Base-by-base conservation (phyloP, 345 rosid species). In the Dovyalis caffra region DNA sequence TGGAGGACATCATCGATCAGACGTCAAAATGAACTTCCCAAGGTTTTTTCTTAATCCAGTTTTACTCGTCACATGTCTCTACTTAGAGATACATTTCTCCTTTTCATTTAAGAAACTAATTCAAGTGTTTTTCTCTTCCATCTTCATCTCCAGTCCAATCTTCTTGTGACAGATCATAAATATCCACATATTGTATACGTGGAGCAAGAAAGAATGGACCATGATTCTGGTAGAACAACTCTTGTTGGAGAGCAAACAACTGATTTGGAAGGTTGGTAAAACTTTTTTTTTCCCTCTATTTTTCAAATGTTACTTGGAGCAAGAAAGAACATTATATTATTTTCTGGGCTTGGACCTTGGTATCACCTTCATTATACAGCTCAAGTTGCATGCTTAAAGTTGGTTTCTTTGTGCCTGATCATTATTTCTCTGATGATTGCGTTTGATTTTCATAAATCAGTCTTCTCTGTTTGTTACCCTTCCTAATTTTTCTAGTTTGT, bases 1-100 rank as follows among this genome's bases (percentile, higher is more conserved):
- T 94, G 97, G 97, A 85, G 97, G 76, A 94, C 98, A 71, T 92
- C 98, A 69, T 94, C 98, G 64, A 94, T 94, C 64, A 85, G 93
- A 66, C 92, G 94, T 76, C 92, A 87, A 74, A 75, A 83, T 80
- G 97, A 94, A 84, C 93, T 92, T 78, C 98, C 97, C 45, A 88
- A 87, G 94, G 97, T 90, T 23, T 73, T 20, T 53, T 1, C 40
- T 28, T 67, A n/a, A 34, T 65, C 26, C 33, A 35, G 5, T 20
- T 76, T 70, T 25, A 12, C 21, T 10, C 16, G 6, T 32, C 15
- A 8, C 5, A 25, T 28, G 40, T 49, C 57, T 64, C 5, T 43
- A n/a, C 10, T 25, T 4, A 21, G 26, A 10, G 18, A 31, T 16
- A 64, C 66, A 21, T 28, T 47, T 72, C 15, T 33, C 15, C 31